These are phyloP conservation scores for Reticulascus tulasneorum DNA, from an alignment of 2,329 filamentous ascomycete genomes.

Conservation along the genomic window DNA sequence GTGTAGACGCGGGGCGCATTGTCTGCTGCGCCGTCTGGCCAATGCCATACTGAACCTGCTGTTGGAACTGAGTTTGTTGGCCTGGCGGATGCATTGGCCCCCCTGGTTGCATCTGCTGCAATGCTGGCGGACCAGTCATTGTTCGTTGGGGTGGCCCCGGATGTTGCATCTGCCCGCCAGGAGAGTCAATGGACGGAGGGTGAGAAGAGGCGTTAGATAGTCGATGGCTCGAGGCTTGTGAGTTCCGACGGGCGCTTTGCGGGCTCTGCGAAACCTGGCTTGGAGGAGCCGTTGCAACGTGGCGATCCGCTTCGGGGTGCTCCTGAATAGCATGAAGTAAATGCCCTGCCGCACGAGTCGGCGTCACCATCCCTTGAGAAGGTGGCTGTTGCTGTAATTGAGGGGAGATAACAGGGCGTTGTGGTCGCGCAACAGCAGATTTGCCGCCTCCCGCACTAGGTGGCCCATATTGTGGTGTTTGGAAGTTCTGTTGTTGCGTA, in stretches of 20 bases:
- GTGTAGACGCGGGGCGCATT: constrained; percentile 1
- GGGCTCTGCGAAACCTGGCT: background rate
- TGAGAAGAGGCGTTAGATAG: constrained; percentile 5
- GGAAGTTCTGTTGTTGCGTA: too few relatives aligned
- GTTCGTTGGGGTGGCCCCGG: background rate
- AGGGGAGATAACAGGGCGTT: constrained; percentile 1
- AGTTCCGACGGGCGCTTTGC: background rate
- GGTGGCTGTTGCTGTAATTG: constrained; percentile 1
- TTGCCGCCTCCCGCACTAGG: background rate
- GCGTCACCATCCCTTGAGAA: constrained; percentile 1
- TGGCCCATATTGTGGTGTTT: too few relatives aligned
- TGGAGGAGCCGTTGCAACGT: background rate
- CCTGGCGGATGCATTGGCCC: constrained; percentile 1
- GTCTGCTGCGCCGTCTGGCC: background rate
- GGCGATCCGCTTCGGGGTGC: constrained; percentile 5
- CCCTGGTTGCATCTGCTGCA: too few relatives aligned
- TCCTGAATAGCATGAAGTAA: constrained; percentile 14
- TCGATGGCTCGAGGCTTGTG: background rate
- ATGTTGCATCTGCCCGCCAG: background rate
- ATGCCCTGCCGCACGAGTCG: constrained; percentile 9
- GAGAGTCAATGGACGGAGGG: constrained; percentile 3
- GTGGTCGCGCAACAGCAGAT: constrained; percentile 1
- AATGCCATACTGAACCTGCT: background rate
- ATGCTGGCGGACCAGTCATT: background rate
- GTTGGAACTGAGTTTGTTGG: background rate